Evolutionary conservation across 805 yeast genomes (phyloP).

Genomic region (Myxozyma udenii): DNA sequence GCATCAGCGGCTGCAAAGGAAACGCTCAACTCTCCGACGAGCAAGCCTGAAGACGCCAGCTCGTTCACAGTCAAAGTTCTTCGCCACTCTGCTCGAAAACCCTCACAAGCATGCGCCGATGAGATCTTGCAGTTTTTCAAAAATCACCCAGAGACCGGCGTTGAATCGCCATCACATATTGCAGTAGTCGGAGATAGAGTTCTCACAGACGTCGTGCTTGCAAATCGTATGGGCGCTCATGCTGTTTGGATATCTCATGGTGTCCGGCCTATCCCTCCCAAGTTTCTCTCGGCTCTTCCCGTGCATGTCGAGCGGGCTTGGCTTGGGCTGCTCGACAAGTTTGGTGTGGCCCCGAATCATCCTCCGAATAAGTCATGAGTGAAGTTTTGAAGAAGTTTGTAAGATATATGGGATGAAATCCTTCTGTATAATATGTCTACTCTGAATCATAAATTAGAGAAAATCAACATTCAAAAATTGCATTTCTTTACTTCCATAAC

Average conservation of each 20-base stretch:
- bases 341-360: background rate
- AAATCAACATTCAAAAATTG: no score
- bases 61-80: constrained; percentile 30
- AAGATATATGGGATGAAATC: no score
- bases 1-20: constrained; percentile 14
- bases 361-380: no score
- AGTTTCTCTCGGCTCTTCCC: constrained; percentile 44
- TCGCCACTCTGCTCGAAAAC: constrained; percentile 36
- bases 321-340: constrained; percentile 1
- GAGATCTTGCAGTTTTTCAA: constrained; percentile 65
- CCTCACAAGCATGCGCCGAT: constrained; percentile 42
- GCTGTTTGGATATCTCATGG: constrained; percentile 84
- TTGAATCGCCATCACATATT: constrained; percentile 55
- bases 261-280: constrained; percentile 44
- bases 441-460: no score
- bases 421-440: no score
- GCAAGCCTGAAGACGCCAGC: no score
- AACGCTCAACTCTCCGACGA: constrained; percentile 36
- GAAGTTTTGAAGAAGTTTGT: no score
- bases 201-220: constrained; percentile 90
- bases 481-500: no score
- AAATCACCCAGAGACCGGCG: constrained; percentile 42
- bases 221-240: constrained; percentile 85
- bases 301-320: constrained; percentile 53
- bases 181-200: constrained; percentile 89